These are phyloP conservation scores for Pseudogymnoascus sp. DNA, from an alignment of 2,329 filamentous ascomycete genomes.

Conservation along the genomic window DNA sequence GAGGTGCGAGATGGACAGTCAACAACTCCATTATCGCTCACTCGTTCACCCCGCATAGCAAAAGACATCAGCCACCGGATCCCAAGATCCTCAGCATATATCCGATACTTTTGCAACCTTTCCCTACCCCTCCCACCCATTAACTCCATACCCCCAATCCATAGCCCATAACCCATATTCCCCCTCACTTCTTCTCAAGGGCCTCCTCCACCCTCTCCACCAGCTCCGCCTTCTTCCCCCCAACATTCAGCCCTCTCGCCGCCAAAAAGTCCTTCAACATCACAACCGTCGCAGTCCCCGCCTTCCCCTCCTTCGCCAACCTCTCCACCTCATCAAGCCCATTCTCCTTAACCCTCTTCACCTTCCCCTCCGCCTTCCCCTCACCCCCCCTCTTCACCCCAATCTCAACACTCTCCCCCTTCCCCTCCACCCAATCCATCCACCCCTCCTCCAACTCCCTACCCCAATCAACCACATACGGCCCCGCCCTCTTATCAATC, in stretches of 20 bases:
- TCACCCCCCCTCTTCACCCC: conserved; percentile 42
- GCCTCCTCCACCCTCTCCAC: conserved; percentile 13
- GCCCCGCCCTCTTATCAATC: conserved; percentile 80
- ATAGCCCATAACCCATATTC: background rate
- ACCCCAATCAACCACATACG: conserved; percentile 71
- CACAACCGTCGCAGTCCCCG: conserved; percentile 17
- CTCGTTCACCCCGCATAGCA: background rate
- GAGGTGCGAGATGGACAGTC: background rate
- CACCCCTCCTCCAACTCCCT: conserved; percentile 49
- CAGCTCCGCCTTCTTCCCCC: conserved; percentile 22
- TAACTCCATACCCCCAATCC: background rate
- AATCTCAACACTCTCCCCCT: conserved; percentile 12
- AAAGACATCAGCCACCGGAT: background rate
- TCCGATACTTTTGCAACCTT: background rate
- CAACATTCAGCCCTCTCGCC: conserved; percentile 16
- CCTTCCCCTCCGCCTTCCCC: conserved; percentile 25
- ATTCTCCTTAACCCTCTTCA: conserved; percentile 12
- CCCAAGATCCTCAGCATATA: background rate
- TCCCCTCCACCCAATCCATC: background rate
- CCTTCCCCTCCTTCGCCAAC: conserved; percentile 10
- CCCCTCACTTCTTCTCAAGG: background rate
- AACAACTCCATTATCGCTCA: background rate
- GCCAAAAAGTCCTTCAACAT: conserved; percentile 20
- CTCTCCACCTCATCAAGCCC: conserved; percentile 17
- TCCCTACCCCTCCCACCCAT: background rate